Percentiles rank a stretch among this genome's conserved stretches.
Conservation (phyloP, 176 grass and related monocot species). For the Aegilops umbellulata region DNA sequence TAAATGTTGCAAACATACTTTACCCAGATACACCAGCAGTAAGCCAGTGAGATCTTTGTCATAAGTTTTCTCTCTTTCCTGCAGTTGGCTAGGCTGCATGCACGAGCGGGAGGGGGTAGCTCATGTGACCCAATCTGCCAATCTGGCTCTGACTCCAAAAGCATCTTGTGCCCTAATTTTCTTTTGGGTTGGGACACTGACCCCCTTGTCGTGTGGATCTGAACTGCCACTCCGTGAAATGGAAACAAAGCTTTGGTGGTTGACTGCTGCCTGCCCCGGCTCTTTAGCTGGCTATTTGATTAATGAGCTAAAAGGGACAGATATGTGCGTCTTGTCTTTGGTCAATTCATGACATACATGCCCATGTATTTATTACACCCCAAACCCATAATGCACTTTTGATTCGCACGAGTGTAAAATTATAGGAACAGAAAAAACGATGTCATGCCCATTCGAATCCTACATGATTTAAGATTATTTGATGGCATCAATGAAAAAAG, state of each 20-base stretch:
- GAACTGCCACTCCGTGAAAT: constrained; percentile 58
- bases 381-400: neutral
- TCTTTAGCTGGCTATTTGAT: constrained; percentile 30
- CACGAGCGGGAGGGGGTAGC: constrained; percentile 32
- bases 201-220: constrained; percentile 62
- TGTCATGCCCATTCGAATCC: too few relatives aligned
- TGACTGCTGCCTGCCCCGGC: constrained; percentile 50
- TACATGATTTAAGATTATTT: too few relatives aligned
- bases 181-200: constrained; percentile 39
- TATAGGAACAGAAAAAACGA: too few relatives aligned
- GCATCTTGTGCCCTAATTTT: constrained; percentile 32
- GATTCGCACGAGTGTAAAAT: too few relatives aligned
- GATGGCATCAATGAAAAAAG: too few relatives aligned
- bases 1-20: constrained; percentile 38
- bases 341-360: constrained; percentile 31
- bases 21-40: constrained; percentile 27
- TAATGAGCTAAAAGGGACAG: constrained; percentile 37
- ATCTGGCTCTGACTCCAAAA: constrained; percentile 55
- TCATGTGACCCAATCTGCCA: constrained; percentile 61
- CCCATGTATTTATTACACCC: constrained; percentile 35
- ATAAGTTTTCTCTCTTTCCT: constrained; percentile 14
- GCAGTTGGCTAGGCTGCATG: constrained; percentile 13
- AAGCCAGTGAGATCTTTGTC: constrained; percentile 33
- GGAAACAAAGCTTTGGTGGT: constrained; percentile 47
- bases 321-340: constrained; percentile 4